Base-by-base conservation (phyloP, 2,329 filamentous ascomycete species). In the Diaporthe sp. region DNA sequence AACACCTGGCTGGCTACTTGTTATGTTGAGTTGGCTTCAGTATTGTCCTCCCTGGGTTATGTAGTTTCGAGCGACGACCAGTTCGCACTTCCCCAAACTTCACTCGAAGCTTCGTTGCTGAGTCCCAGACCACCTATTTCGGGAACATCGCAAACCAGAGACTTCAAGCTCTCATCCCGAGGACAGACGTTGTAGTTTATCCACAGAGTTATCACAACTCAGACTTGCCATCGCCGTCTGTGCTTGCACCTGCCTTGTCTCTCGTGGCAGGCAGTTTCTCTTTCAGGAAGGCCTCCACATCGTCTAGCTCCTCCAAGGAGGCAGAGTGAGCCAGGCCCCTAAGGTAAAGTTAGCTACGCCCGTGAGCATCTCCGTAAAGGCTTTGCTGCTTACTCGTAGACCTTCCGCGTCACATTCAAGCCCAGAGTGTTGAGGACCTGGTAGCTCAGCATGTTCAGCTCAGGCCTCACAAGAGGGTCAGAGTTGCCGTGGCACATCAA, bases 401-500 rank as follows among this genome's bases (percentile, higher is more conserved):
- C 90, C 83, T 93, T 93, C 84, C 97, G 93, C 15, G 93, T 90
- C 7, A 97, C 93, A 73, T 93, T 88, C 83, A 92, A 93, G 0
- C 94, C 95, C 83, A 93, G 85, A 53, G 90, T 89, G 83, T 91
- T 92, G 71, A 98, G 85, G 75, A 89, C 83, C 55, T 94, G 88
- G 4, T 90, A 91, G 34, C 94, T 95, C 84, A 88, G 83, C 82
- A 91, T 85, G 19, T 94, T 96, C 84, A 94, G 93, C 74, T 89
- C 85, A 58, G 92, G 90, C 79, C 88, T 89, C 12, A 98, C 94
- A 4, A 98, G 86, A 19, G 89, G 89, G 83, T 99, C 96, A 0
- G 85, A 85, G 77, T 92, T 90, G n/a, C 97, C 97, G 80, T 98
- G 97, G 17, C 91, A 95, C 92, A 98, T 94, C 84, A 97, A 94